These are phyloP conservation scores for Phytophthora ramorum DNA, from an alignment of 352 stramenopile genomes.

Conservation along the genomic window DNA sequence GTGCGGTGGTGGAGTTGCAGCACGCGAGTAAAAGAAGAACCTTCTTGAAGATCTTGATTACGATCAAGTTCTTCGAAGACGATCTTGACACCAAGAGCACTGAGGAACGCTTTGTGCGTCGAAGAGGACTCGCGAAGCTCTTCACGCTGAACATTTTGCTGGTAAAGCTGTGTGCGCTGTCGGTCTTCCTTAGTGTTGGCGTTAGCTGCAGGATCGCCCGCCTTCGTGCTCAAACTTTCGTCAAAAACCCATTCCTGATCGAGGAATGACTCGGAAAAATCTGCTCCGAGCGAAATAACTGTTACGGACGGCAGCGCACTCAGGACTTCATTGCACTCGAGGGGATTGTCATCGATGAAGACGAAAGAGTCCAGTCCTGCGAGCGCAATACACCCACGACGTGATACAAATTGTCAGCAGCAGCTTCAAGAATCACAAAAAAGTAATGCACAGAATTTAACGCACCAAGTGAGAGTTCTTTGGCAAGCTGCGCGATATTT, in stretches of 20 bases:
- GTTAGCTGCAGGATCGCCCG: slow-evolving; percentile 3
- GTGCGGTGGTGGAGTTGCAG: slow-evolving; percentile 78
- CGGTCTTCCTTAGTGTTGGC: slow-evolving; percentile 51
- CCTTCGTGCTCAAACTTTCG: slow-evolving; percentile 3
- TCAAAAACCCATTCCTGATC: slow-evolving; percentile 69
- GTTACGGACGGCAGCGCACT: slow-evolving; percentile 51
- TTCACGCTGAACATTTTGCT: slow-evolving; percentile 54
- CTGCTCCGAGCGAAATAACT: slow-evolving; percentile 54
- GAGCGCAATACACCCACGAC: neutral
- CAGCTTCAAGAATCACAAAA: neutral
- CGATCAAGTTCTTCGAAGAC: slow-evolving; percentile 55
- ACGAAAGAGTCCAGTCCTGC: slow-evolving; percentile 70
- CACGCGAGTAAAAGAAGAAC: slow-evolving; percentile 44
- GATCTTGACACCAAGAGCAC: slow-evolving; percentile 73
- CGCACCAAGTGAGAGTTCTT: slow-evolving; percentile 61
- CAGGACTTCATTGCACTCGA: slow-evolving; percentile 74
- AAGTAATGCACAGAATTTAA: neutral
- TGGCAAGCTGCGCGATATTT: slow-evolving; percentile 60
- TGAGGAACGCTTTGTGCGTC: slow-evolving; percentile 67
- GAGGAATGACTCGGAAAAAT: slow-evolving; percentile 45
- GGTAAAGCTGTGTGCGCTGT: slow-evolving; percentile 63
- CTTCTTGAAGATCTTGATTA: slow-evolving; percentile 21
- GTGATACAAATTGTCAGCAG: neutral
- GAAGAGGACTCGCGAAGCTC: slow-evolving; percentile 36
- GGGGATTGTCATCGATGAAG: slow-evolving; percentile 77